phyloP scores from a whole-genome alignment of 768 basidiomycete genomes.

The Pulveroboletus frians region DNA sequence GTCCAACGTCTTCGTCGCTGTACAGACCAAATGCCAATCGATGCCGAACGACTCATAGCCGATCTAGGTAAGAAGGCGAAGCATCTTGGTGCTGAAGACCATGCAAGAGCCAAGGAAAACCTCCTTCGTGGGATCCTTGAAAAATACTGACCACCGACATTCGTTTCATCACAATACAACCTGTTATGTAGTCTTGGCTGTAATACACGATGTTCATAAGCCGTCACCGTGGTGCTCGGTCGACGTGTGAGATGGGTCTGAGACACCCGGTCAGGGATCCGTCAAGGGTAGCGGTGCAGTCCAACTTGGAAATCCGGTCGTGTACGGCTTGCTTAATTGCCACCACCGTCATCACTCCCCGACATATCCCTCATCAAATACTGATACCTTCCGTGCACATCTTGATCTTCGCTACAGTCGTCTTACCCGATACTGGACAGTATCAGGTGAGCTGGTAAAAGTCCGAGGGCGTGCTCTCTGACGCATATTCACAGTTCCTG shows the following conservation, averaged over 20 bases:
- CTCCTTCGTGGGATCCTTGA: constrained; percentile 32
- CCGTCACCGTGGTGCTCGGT: background rate
- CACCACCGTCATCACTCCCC: constrained; percentile 4
- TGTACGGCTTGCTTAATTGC: constrained; percentile 7
- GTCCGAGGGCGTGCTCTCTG: background rate
- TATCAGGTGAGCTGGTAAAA: constrained; percentile 6
- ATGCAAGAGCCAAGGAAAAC: constrained; percentile 31
- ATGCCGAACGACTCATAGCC: constrained; percentile 48
- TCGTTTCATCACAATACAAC: background rate
- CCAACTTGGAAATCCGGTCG: constrained; percentile 1
- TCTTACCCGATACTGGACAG: background rate
- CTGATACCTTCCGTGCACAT: background rate
- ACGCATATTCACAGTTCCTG: background rate
- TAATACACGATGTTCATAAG: background rate
- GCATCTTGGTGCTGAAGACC: constrained; percentile 30
- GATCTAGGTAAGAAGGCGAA: constrained; percentile 52
- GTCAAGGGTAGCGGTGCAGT: background rate
- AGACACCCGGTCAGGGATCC: background rate
- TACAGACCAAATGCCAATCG: constrained; percentile 43
- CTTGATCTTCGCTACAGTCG: background rate
- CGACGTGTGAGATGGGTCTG: constrained; percentile 24
- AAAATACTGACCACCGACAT: constrained; percentile 21
- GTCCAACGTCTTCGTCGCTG: constrained; percentile 40
- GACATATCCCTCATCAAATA: constrained; percentile 4
- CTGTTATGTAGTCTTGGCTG: constrained; percentile 4